Evolutionary conservation across 2,329 filamentous ascomycete species (phyloP), one percentile per base, ranked within the genome.

Genomic region (Fusarium agapanthi): DNA sequence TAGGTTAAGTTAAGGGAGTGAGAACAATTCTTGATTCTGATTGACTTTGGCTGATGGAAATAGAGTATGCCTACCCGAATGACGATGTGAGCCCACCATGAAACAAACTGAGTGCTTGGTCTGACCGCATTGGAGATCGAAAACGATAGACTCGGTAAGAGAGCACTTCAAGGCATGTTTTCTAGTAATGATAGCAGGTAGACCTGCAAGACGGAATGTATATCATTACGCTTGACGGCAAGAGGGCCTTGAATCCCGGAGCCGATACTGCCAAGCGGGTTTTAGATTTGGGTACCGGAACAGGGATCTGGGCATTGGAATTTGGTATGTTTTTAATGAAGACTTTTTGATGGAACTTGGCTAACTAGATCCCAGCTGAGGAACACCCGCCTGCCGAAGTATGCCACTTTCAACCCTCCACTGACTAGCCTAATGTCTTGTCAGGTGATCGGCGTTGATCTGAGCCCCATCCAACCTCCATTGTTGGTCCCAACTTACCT

Each of bases 41-140:
- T 8, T 9, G 9, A 11, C 18, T 0, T 0, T n/a, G 7, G 10
- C 61, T 67, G 13, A 71, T 4, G 1, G 0, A 2, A 5, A 0
- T 32, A 71, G 69, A 71, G 55, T 71, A 71, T 44, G 67, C 67
- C 13, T 71, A 53, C 18, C 69, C 69, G 5, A 71, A 71, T n/a
- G 69, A 71, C n/a, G 67, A 71, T 43, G 69, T 67, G 45, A 53
- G 69, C 20, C 7, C 11, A n/a, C n/a, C 3, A 26, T 22, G 6
- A 16, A 1, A 20, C 8, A 24, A 10, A 11, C 6, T 12, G 5
- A 9, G 9, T 8, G 6, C 16, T 28, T 18, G 37, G 3, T 20
- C 35, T 69, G 20, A 71, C 20, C 1, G 3, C 7, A 3, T 0
- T 1, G 9, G 10, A 71, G 67, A 48, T 64, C 2, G 69, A 71